Evolutionary conservation across 345 rosid genomes (phyloP).

Genomic region (Boechera retrofracta): DNA sequence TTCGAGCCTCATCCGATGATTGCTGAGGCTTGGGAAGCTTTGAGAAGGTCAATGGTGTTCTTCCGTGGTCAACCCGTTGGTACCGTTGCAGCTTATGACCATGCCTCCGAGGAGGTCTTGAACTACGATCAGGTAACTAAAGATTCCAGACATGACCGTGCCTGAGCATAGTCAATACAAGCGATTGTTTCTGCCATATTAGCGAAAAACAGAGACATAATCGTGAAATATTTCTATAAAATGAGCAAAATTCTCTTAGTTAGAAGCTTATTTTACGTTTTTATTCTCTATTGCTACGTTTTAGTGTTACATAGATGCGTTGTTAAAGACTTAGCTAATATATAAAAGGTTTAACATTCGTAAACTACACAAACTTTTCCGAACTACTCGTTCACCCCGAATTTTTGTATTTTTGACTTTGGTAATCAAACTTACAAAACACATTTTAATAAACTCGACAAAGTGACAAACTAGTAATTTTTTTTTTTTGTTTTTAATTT

Average conservation of each 20-base stretch:
- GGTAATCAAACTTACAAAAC: neutral
- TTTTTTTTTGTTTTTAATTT: no score
- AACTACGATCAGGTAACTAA: constrained; percentile 84
- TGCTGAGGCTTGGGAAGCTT: constrained; percentile 88
- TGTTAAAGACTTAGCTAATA: neutral
- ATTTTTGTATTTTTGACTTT: no score
- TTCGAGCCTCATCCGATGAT: constrained; percentile 71
- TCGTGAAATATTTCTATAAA: neutral
- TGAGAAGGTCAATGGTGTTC: constrained; percentile 68
- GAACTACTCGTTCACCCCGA: neutral
- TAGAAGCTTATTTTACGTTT: constrained; percentile 1
- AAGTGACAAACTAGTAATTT: no score
- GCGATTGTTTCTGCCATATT: neutral
- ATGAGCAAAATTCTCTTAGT: neutral
- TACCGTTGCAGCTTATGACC: constrained; percentile 80
- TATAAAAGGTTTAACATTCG: neutral
- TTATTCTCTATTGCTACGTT: neutral
- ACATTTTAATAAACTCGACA: neutral
- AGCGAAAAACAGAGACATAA: neutral
- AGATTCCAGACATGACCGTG: neutral
- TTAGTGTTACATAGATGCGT: neutral
- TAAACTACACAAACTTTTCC: neutral
- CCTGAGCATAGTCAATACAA: neutral
- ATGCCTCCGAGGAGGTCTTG: constrained; percentile 85
- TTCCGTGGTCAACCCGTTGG: constrained; percentile 80